A percentile compares a stretch with the other conserved stretches of the same genome.
These are phyloP conservation scores for Microthyrium microscopicum DNA, from an alignment of 2,329 filamentous ascomycete genomes.

Conservation along the genomic window DNA sequence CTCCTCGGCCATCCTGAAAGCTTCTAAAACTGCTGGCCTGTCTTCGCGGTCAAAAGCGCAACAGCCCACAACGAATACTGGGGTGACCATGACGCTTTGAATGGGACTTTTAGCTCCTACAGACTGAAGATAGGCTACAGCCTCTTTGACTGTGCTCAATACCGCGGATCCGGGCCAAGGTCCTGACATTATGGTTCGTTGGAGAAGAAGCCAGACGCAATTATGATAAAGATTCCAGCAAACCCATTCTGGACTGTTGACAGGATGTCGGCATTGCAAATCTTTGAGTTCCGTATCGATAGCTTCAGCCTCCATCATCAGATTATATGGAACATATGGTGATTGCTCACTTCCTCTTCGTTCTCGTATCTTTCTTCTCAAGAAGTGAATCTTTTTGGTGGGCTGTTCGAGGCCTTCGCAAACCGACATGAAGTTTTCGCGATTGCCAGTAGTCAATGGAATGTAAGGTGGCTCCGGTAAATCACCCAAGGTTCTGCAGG, in stretches of 20 bases:
- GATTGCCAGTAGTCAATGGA: too few species aligned
- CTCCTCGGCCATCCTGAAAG: slow-evolving; percentile 36
- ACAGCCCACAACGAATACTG: slow-evolving; percentile 43
- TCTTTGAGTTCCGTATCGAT: slow-evolving; percentile 59
- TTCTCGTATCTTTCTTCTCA: slow-evolving; percentile 56
- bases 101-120: slow-evolving; percentile 38
- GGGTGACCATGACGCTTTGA: slow-evolving; percentile 43
- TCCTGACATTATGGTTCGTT: slow-evolving; percentile 42
- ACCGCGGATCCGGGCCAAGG: slow-evolving; percentile 36
- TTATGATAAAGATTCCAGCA: slow-evolving; percentile 44
- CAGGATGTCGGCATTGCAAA: slow-evolving; percentile 49
- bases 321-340: slow-evolving; percentile 56
- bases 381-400: slow-evolving; percentile 60
- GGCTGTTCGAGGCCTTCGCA: slow-evolving; percentile 67
- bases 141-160: slow-evolving; percentile 42
- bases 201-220: slow-evolving; percentile 47
- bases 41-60: slow-evolving; percentile 40
- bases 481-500: slow-evolving; percentile 34
- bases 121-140: slow-evolving; percentile 37
- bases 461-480: slow-evolving; percentile 38
- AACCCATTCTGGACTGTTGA: slow-evolving; percentile 35
- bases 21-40: slow-evolving; percentile 35
- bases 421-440: slow-evolving; percentile 55
- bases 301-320: slow-evolving; percentile 53
- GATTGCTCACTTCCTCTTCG: slow-evolving; percentile 47